Evolutionary conservation across 2,329 filamentous ascomycete genomes (phyloP), one percentile per base, ranked within the genome.

Genomic region (Ophiostoma angusticollis): DNA sequence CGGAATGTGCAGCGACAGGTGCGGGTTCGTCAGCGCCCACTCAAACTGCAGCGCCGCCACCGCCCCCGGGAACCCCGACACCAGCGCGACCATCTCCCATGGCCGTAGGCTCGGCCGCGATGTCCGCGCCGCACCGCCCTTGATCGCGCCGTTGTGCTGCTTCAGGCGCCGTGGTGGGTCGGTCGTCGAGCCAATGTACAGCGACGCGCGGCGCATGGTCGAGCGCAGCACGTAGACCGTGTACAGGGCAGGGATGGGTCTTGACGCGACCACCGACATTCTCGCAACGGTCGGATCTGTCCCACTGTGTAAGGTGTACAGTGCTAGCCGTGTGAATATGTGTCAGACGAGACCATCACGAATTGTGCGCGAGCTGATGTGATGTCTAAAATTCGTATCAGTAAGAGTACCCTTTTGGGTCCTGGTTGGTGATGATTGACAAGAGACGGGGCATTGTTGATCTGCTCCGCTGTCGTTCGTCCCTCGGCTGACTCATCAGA

Each of bases 1-100:
- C 11, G 80, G 70, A 41, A 94, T 85, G 54, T 93, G 86, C 24
- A 80, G 65, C 5, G 87, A 87, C 24, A 80, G 57, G 54, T 91
- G 81, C 2, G 86, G 75, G 54, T 96, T 86, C 48, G 84, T 84
- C 68, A 93, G 80, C 28, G 89, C 87, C 89, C 67, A 91, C 81
- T 96, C 89, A 54, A 98, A 96, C 54, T 96, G 89, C 46, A 98
- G 62, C 1, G 91, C 91, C 0, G 84, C 85, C 25, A 89, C 75
- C 52, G 80, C 80, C 48, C 82, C 89, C 0, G 84, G 85, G 48
- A 98, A 98, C 0, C 89, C 89, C 6, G 83, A 82, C 2, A 96
- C 81, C 6, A 95, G 66, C 29, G 76, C 78, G 2, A 84, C 73
- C 81, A 94, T 93, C 54, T 93, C 83, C 86, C 91, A 96, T 0